These are phyloP conservation scores for Symbiodinium natans DNA, from an alignment of 73 alveolate genomes.

Conservation along the genomic window DNA sequence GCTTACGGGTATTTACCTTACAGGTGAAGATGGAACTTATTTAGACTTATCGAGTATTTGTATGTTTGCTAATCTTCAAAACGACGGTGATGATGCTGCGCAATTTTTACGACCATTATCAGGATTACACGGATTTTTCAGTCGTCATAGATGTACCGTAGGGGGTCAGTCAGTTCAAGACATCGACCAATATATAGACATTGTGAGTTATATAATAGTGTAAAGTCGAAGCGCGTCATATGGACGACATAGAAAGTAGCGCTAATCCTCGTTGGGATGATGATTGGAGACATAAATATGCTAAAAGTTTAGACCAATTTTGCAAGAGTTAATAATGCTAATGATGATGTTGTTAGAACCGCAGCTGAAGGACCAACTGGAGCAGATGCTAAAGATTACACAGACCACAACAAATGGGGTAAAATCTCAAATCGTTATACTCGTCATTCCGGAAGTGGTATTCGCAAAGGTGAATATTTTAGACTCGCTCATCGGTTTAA, in stretches of 20 bases:
- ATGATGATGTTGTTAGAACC: neutral
- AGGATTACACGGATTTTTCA: constrained; percentile 14
- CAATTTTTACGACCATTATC: neutral
- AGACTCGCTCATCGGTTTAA: neutral
- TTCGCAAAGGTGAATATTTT: neutral
- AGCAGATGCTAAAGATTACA: neutral
- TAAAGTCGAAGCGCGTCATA: constrained; percentile 10
- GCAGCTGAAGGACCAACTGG: neutral
- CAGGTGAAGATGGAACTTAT: neutral
- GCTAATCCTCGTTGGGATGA: constrained; percentile 63
- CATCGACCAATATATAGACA: neutral
- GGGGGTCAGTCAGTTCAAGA: constrained; percentile 35
- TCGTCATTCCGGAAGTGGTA: constrained; percentile 5
- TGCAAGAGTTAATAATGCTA: neutral
- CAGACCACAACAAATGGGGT: neutral
- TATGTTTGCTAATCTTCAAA: neutral
- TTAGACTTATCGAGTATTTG: neutral
- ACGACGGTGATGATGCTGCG: neutral
- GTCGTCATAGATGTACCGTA: neutral
- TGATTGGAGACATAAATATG: constrained; percentile 23
- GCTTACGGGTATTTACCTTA: too few relatives aligned
- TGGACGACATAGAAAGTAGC: constrained; percentile 29
- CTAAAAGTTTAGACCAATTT: constrained; percentile 10
- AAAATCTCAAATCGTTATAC: neutral
- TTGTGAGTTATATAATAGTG: neutral